These are phyloP conservation scores for Candida namnaoensis DNA, from an alignment of 805 yeast genomes.

Conservation along the genomic window DNA sequence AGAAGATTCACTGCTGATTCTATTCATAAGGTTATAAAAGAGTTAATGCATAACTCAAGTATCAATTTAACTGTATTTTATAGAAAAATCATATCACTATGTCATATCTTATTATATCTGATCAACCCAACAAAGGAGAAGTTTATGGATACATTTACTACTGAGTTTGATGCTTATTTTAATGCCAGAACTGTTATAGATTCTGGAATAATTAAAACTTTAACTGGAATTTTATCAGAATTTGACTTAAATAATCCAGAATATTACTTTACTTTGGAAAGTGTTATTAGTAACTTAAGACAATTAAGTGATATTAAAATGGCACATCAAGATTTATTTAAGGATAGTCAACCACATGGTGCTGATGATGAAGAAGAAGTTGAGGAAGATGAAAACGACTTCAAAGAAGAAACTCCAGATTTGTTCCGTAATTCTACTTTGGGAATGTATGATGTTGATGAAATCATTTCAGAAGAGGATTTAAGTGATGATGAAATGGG, in stretches of 20 bases:
- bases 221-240: conserved; percentile 52
- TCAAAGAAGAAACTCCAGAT: conserved; percentile 73
- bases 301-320: conserved; percentile 33
- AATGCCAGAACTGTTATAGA: conserved; percentile 64
- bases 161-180: conserved; percentile 52
- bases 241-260: conserved; percentile 71
- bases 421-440: conserved; percentile 81
- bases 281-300: conserved; percentile 51
- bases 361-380: conserved; percentile 47
- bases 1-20: conserved; percentile 69
- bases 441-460: conserved; percentile 89
- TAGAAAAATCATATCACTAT: conserved; percentile 42
- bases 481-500: conserved; percentile 33
- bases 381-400: conserved; percentile 47
- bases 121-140: conserved; percentile 14
- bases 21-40: conserved; percentile 52
- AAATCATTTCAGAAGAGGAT: conserved; percentile 55
- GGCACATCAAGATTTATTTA: conserved; percentile 49
- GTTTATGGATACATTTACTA: conserved; percentile 20
- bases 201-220: conserved; percentile 45
- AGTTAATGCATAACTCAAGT: conserved; percentile 26
- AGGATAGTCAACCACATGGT: conserved; percentile 26
- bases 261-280: conserved; percentile 48
- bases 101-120: conserved; percentile 32
- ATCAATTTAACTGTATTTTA: conserved; percentile 36